Base-by-base conservation (phyloP, 768 basidiomycete genomes). In the Rhizopogon rudus region DNA sequence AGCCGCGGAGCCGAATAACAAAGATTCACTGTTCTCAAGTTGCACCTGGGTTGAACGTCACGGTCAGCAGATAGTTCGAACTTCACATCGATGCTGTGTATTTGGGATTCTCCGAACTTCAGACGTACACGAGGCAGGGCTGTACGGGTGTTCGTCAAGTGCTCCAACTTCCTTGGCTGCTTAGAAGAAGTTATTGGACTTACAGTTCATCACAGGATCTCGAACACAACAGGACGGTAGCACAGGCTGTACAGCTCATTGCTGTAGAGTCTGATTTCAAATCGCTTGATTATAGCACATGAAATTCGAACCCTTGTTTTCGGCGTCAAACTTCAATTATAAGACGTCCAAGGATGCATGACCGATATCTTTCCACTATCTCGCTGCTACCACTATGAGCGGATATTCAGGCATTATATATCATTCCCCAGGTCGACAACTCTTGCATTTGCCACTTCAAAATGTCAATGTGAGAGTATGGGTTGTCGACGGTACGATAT, bases 401-500 rank as follows among this genome's bases (percentile, higher is more conserved):
- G 25, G 25, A 25, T 5, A 25, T 25, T 29, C 58, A 29, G 75
- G 75, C 31, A 71, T 76, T 25, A 63, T 65, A 7, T 64, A 75
- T 56, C 67, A 65, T 40, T 60, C 63, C 3, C 52, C 43, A 10
- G 67, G 67, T 40, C 51, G 62, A 40, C 51, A 5, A 48, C 42
- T 71, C 12, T 58, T 62, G n/a, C 56, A 73, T 60, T 70, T 82
- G 2, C 63, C 71, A 1, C 65, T 82, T 0, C 74, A 79, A 53
- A 67, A 78, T 51, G 71, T 81, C 13, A 61, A 42, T 1, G 72
- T 76, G 8, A 72, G 66, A 13, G 75, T 69, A 0, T 66, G 75
- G 51, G 70, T 81, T 1, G 65, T 80, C 0, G 79, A 81, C 48
- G 70, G 79, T 80, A 51, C 51, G 61, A 31, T 14, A 33, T 33